These are phyloP conservation scores for Malus sylvestris DNA, from an alignment of 306 rosid genomes.

Conservation along the genomic window DNA sequence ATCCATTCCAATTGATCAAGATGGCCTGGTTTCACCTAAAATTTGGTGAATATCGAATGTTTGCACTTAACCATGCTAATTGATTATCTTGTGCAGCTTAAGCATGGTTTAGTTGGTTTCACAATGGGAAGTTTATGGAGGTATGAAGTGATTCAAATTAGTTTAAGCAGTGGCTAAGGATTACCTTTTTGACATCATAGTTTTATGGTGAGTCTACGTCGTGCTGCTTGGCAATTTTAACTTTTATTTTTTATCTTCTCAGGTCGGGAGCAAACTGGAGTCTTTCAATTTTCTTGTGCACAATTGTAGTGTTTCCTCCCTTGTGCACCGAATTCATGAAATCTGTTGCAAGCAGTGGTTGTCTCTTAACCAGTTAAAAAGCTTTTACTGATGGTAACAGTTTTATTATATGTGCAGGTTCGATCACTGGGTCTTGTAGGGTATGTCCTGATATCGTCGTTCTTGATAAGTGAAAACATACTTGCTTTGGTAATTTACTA, in stretches of 20 bases:
- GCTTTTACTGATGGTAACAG: neutral
- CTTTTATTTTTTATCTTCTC: constrained; percentile 26
- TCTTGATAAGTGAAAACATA: constrained; percentile 89
- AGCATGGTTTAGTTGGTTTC: constrained; percentile 82
- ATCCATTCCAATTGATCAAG: neutral
- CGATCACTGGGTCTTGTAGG: constrained; percentile 82
- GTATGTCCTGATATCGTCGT: constrained; percentile 72
- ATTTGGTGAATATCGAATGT: neutral
- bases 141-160: constrained; percentile 35
- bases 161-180: neutral
- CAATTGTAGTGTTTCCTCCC: constrained; percentile 62
- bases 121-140: constrained; percentile 93
- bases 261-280: constrained; percentile 76
- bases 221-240: neutral
- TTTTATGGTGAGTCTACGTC: neutral
- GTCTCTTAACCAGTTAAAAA: neutral
- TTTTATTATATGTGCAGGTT: constrained; percentile 39
- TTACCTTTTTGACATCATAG: neutral
- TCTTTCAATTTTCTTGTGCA: constrained; percentile 66
- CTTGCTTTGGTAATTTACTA: constrained; percentile 64
- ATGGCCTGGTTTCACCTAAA: neutral
- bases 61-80: neutral
- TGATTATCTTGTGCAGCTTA: constrained; percentile 57
- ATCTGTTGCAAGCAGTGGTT: constrained; percentile 5
- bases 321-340: constrained; percentile 7